Evolutionary conservation across 306 rosid species (phyloP).

Genomic region (Morella rubra): DNA sequence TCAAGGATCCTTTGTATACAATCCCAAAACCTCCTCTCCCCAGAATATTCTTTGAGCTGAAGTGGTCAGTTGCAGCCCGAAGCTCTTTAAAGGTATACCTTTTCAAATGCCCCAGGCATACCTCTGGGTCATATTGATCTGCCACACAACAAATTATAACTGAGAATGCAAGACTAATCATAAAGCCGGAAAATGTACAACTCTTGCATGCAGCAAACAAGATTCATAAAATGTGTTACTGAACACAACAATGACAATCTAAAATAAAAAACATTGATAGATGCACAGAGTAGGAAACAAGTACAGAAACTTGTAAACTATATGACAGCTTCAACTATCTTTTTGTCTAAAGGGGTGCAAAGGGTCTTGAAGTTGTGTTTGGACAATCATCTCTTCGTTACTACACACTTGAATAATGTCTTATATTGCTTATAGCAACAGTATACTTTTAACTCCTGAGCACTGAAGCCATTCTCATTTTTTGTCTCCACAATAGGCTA

Average conservation of each 20-base stretch:
- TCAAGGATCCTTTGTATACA: conserved; percentile 85
- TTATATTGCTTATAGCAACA: neutral
- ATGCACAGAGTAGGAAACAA: neutral
- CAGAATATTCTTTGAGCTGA: conserved; percentile 84
- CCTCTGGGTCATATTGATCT: conserved; percentile 98
- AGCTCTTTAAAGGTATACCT: conserved; percentile 93
- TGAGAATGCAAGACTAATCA: conserved; percentile 20
- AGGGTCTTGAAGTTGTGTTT: neutral
- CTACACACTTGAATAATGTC: neutral
- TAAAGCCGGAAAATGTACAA: neutral
- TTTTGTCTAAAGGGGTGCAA: neutral
- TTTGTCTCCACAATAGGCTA: neutral
- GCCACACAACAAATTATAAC: conserved; percentile 28
- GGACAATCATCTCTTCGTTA: neutral
- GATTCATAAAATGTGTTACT: neutral
- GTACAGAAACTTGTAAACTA: neutral
- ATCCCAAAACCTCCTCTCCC: conserved; percentile 99
- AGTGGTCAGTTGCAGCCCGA: conserved; percentile 91
- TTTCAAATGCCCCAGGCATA: conserved; percentile 87
- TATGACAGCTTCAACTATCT: neutral
- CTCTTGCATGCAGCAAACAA: neutral
- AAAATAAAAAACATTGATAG: too few species aligned
- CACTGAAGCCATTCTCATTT: neutral
- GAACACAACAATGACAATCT: neutral
- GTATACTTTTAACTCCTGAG: neutral